phyloP scores from a whole-genome alignment of 2,329 filamentous ascomycete species.

The Dothistroma septosporum region DNA sequence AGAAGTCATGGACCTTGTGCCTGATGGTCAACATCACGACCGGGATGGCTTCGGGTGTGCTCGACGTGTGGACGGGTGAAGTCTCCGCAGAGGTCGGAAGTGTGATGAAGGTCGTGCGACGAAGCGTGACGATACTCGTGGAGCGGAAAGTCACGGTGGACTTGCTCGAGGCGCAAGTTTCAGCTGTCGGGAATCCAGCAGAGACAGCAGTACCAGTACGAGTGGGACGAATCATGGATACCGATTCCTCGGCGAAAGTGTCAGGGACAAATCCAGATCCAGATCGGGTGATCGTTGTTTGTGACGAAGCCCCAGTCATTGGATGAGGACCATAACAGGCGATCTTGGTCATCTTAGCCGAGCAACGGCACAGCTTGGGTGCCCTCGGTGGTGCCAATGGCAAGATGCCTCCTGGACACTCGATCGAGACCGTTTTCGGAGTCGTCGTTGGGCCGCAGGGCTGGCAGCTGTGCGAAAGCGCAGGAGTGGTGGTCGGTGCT shows the following conservation, averaged over 20 bases:
- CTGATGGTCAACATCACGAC: not conserved
- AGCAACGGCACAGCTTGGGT: not conserved
- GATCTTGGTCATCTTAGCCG: not conserved
- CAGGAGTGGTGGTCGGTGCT: not conserved
- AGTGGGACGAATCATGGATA: not conserved
- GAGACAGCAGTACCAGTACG: not conserved
- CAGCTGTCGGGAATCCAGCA: not conserved
- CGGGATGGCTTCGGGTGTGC: not conserved
- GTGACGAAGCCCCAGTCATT: not conserved
- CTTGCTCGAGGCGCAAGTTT: not conserved
- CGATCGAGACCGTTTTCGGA: not conserved
- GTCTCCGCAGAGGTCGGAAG: not conserved
- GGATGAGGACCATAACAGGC: not conserved
- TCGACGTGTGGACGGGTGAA: not conserved
- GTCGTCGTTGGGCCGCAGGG: not conserved
- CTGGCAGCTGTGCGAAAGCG: not conserved
- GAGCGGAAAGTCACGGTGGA: not conserved
- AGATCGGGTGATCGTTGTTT: not conserved
- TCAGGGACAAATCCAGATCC: not conserved
- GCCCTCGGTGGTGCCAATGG: not conserved
- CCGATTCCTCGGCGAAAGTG: not conserved
- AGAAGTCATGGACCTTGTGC: not conserved
- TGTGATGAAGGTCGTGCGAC: not conserved
- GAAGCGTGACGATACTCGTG: not conserved
- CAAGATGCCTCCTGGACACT: not conserved